Evolutionary conservation across 305 asterid genomes (phyloP).

Genomic region (Fraxinus velutina): DNA sequence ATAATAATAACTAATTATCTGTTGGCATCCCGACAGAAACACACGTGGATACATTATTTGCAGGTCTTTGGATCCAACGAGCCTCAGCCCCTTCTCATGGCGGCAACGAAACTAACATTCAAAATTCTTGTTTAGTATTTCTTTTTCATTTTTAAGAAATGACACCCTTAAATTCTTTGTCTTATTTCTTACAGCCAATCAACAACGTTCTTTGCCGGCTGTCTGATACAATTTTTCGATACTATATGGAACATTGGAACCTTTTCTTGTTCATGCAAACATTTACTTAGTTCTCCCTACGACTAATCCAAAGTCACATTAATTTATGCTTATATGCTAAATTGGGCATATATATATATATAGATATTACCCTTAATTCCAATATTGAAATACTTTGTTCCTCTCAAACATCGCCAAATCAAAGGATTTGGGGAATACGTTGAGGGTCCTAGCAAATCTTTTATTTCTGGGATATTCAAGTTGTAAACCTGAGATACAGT

Average conservation of each 20-base stretch:
- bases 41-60: background rate
- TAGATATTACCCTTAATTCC: background rate
- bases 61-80: background rate
- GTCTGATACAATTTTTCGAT: slow-evolving; percentile 8
- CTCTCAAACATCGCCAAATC: slow-evolving; percentile 6
- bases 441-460: background rate
- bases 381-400: slow-evolving; percentile 17
- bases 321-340: background rate
- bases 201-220: slow-evolving; percentile 24
- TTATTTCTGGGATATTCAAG: background rate
- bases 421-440: slow-evolving; percentile 1
- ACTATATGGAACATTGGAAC: slow-evolving; percentile 17
- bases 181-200: background rate
- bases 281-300: background rate
- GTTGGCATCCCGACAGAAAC: background rate
- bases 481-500: background rate
- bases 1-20: background rate
- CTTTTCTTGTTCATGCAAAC: slow-evolving; percentile 1
- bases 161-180: background rate
- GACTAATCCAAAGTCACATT: slow-evolving; percentile 13
- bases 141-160: background rate
- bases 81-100: slow-evolving; percentile 3
- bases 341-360: background rate
- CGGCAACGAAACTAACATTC: slow-evolving; percentile 14
- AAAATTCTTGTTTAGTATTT: background rate